Evolutionary conservation across 2,329 filamentous ascomycete species (phyloP).

Genomic region (Arthroderma sp.): DNA sequence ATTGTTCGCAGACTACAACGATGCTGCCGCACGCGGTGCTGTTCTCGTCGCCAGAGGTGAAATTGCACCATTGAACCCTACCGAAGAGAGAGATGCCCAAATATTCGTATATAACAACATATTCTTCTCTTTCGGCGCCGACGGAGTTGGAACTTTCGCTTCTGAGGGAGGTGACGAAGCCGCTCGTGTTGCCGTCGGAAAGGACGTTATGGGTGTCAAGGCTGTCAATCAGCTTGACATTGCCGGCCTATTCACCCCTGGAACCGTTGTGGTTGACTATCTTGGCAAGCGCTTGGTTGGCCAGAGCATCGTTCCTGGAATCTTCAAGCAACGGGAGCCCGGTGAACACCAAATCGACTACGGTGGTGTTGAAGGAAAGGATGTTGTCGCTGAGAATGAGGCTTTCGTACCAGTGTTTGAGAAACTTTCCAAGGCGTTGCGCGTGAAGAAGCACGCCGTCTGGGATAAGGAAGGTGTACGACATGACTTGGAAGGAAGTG

Average conservation of each 20-base stretch:
- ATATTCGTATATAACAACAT: slow-evolving; percentile 99
- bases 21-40: slow-evolving; percentile 82
- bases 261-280: slow-evolving; percentile 93
- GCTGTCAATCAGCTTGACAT: slow-evolving; percentile 96
- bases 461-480: slow-evolving; percentile 94
- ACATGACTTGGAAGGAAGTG: slow-evolving; percentile 85
- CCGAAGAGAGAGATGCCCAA: slow-evolving; percentile 80
- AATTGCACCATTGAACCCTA: slow-evolving; percentile 86
- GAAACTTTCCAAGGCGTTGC: slow-evolving; percentile 79
- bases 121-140: slow-evolving; percentile 96
- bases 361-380: slow-evolving; percentile 92
- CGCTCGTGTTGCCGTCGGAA: slow-evolving; percentile 86
- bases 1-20: slow-evolving; percentile 94
- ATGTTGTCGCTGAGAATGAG: slow-evolving; percentile 81
- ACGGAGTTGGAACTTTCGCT: slow-evolving; percentile 93
- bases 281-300: slow-evolving; percentile 93
- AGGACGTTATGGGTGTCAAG: slow-evolving; percentile 88
- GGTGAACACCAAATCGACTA: slow-evolving; percentile 99
- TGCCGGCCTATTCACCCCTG: slow-evolving; percentile 82
- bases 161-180: slow-evolving; percentile 95
- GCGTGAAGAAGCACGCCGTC: slow-evolving; percentile 86
- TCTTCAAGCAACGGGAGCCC: slow-evolving; percentile 95
- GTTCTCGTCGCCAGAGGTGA: slow-evolving; percentile 87
- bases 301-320: slow-evolving; percentile 95
- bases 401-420: slow-evolving; percentile 73